Evolutionary conservation across 768 basidiomycete genomes (phyloP), one percentile per base, ranked within the genome.

Genomic region (Piloderma croceum): DNA sequence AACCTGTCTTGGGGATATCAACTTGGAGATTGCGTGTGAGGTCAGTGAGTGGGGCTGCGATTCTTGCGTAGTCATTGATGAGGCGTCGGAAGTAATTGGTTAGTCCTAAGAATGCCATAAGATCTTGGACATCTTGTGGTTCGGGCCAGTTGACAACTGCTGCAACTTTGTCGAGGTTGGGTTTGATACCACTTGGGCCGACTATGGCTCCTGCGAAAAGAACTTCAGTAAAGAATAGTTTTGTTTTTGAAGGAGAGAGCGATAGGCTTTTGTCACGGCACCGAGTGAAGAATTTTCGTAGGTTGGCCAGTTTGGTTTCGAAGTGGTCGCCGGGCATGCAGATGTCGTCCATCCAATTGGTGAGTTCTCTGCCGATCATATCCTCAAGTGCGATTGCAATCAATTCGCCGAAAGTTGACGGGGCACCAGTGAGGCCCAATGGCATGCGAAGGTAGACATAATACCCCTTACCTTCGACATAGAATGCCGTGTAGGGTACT

Each of bases 341-440:
- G 0, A 65, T 58, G 39, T 73, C 62, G 31, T 73, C 67, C 45
- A 44, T 44, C 36, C 42, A 44, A 17, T 23, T 31, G 4, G 22
- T 43, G 23, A 44, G 19, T 15, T 34, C 1, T 37, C 25, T 2
- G 49, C 37, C 51, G 1, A 65, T 33, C 2, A 64, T 22, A 31
- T 63, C 61, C 1, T 54, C 42, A 3, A 66, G 32, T 1, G 38
- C 15, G 0, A 32, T 13, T 1, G 62, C 59, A 0, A 53, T 58
- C 50, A 62, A 49, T 5, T 62, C 19, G 3, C 47, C 52, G 39
- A 68, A 70, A 4, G 52, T 56, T 0, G 64, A 53, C 5, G 68
- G 69, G 1, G 64, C 62, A 0, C 65, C 70, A 0, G 60, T 64
- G 0, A 70, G 36, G 0, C 70, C 69, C 42, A 72, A 69, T 0